Base-by-base conservation (phyloP, 2,329 filamentous ascomycete species). In the Gaeumannomyces sp. region DNA sequence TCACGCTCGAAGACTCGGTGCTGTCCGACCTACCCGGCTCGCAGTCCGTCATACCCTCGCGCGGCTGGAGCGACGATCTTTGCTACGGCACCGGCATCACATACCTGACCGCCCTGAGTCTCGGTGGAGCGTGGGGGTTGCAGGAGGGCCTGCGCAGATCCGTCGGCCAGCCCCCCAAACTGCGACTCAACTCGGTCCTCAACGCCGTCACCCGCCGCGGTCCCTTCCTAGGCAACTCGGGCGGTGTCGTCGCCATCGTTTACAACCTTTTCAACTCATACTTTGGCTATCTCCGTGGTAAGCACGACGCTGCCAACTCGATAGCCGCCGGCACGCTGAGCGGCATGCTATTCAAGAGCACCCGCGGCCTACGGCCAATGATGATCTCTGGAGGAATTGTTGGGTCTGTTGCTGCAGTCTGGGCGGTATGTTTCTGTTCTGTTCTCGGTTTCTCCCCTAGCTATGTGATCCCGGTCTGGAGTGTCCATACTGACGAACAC, bases 41-140 rank as follows among this genome's bases (percentile, higher is more conserved):
- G 66, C 90, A 91, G 75, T 96, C 94, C 59, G 90, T 93, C 64
- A 85, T 99, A 64, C 95, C 96, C 59, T 97, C 93, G 65, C 89
- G 95, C 76, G 95, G 95, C 75, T 99, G 96, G 88, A 96, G 93
- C 67, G 95, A 99, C 75, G 95, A 99, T 77, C 86, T 99, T 66
- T 98, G 95, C 80, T 99, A 99, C 77, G 95, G 96, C 73, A 96
- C 95, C 28, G 95, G 95, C 72, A 89, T 94, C 68, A 97, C 93
- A 74, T 99, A 99, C 76, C 83, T 99, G 67, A 82, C 91, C n/a
- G 95, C 91, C 8, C 81, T 99, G 72, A 85, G 89, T 57, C 75
- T 96, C 70, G 95, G 95, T 76, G 95, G 95, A 70, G 89, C 87
- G 65, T 98, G 94, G 94, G 95, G 95, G 67, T 77, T 99, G 70